A percentile compares a stretch with the other conserved stretches of the same genome.
Evolutionary conservation across 371 early-diverging fungal species (phyloP).

Genomic region (Apophysomyces variabilis): DNA sequence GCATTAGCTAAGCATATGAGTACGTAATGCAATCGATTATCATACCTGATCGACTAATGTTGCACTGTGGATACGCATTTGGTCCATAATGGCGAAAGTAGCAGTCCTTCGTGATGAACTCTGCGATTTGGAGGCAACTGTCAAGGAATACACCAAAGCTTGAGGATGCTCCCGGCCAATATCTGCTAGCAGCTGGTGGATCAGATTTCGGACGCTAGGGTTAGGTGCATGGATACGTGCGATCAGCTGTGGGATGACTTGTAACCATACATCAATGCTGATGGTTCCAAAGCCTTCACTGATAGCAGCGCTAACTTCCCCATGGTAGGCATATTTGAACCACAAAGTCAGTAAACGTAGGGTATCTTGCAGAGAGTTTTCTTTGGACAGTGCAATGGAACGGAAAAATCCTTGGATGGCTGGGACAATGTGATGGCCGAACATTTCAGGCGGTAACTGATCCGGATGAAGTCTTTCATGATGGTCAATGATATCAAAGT

Average conservation of each 20-base stretch:
- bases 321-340: conserved; percentile 95
- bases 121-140: conserved; percentile 95
- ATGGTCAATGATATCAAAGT: conserved; percentile 88
- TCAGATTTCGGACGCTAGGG: conserved; percentile 82
- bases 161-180: conserved; percentile 97
- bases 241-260: conserved; percentile 98
- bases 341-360: conserved; percentile 92
- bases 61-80: conserved; percentile 86
- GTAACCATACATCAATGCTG: conserved; percentile 95
- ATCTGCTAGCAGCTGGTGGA: conserved; percentile 90
- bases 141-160: conserved; percentile 94
- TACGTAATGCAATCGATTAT: background rate
- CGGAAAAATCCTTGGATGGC: conserved; percentile 87
- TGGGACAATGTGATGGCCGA: conserved; percentile 72
- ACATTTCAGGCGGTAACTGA: conserved; percentile 57
- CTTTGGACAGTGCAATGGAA: conserved; percentile 91
- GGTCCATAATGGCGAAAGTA: conserved; percentile 91
- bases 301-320: conserved; percentile 87
- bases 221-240: conserved; percentile 93
- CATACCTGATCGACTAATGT: conserved; percentile 85
- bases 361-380: conserved; percentile 95
- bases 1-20: conserved; percentile 6
- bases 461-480: conserved; percentile 68
- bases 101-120: conserved; percentile 78
- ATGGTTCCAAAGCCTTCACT: conserved; percentile 90